Evolutionary conservation across 2,329 filamentous ascomycete species (phyloP), one percentile per base, ranked within the genome.

Genomic region (Sporothrix dimorphospora): DNA sequence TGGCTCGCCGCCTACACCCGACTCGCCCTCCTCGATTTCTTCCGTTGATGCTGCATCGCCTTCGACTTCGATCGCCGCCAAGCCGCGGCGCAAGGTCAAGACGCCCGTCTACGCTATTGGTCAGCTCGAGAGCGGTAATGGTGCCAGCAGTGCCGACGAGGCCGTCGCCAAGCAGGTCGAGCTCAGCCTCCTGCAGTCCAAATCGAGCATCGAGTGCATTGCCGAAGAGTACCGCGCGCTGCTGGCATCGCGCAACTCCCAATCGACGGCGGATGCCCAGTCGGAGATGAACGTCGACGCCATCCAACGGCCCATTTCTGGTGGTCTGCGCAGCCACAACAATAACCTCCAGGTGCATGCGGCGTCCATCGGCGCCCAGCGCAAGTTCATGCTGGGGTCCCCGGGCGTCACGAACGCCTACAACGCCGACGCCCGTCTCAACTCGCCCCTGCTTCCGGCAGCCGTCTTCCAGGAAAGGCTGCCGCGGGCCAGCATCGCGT

Each of bases 141-240:
- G 21, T 14, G 59, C 19, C 8, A 27, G 4, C 11, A 8, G 27
- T 27, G 24, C n/a, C 45, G 11, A 51, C 8, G 45, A 34, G 9
- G 34, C 67, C 3, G 24, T 6, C n/a, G 27, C 38, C 24, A 30
- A 49, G 4, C 51, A 51, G 12, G 72, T 72, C n/a, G 72, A 74
- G 67, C 72, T 74, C 24, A 24, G 47, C 8, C 72, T 72, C 30
- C 67, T 75, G 24, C 61, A 73, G 70, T 73, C 73, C 57, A 70
- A 82, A 74, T 81, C 79, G 0, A 85, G 82, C 75, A 82, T 83
- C 45, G 85, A 87, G 70, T 78, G 81, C 51, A 84, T 87, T 45
- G 86, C 85, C 27, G 83, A 86, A 57, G 84, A 87, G 70, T 88
- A 88, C 73, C 81, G 81, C 21, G 82, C 83, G 1, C 75, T 87